These are phyloP conservation scores for Cymbopogon citratus DNA, from an alignment of 176 grass and related monocot genomes.

Conservation along the genomic window DNA sequence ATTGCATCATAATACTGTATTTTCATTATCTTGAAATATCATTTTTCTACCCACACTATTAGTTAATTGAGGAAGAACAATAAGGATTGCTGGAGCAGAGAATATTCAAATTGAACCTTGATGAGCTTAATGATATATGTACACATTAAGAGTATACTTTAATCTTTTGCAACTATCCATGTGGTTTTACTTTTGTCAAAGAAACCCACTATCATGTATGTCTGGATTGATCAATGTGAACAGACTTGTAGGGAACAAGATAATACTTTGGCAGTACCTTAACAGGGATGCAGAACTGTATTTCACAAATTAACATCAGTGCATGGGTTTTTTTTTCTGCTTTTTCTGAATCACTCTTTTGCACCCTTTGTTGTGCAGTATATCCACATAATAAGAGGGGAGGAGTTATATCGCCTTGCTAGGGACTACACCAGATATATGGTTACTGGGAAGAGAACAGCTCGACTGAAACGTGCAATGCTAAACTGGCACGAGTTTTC, in stretches of 20 bases:
- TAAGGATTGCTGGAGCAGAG: too few species aligned
- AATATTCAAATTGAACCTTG: too few species aligned
- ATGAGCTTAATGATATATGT: too few species aligned
- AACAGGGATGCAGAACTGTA: not conserved
- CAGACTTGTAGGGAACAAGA: not conserved
- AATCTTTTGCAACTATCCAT: not conserved
- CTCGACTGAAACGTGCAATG: slow-evolving; percentile 52
- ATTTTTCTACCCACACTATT: too few species aligned
- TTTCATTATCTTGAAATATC: too few species aligned
- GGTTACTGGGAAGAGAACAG: slow-evolving; percentile 59
- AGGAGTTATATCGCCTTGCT: slow-evolving; percentile 58
- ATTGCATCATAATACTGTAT: not conserved
- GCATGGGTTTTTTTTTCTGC: not conserved
- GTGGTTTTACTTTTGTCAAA: not conserved
- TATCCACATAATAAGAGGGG: slow-evolving; percentile 75
- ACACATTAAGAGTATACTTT: not conserved
- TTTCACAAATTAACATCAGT: not conserved
- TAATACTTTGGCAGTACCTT: not conserved
- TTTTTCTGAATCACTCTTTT: slow-evolving; percentile 5
- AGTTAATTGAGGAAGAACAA: too few species aligned
- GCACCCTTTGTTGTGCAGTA: slow-evolving; percentile 43
- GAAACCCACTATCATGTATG: not conserved
- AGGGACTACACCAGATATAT: slow-evolving; percentile 74
- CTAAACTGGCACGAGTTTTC: slow-evolving; percentile 40
- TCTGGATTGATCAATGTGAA: not conserved